These are phyloP conservation scores for Porcisia hertigi DNA, from an alignment of 208 protist genomes.

Conservation along the genomic window DNA sequence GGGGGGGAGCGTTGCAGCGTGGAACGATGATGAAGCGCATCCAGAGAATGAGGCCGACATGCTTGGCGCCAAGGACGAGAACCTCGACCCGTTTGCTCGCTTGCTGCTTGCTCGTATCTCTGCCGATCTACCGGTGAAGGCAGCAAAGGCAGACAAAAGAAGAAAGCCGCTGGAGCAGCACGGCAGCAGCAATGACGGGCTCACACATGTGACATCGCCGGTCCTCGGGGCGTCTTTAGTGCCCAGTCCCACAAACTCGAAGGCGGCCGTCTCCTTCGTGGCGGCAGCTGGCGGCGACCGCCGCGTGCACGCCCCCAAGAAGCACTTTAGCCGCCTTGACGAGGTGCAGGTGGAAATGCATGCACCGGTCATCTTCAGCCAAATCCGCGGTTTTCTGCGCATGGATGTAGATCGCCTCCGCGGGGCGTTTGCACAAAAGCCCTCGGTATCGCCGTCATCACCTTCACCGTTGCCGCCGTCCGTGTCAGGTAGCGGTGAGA, in stretches of 20 bases:
- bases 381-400: conserved; percentile 72
- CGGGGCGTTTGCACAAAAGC: conserved; percentile 11
- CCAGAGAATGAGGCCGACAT: conserved; percentile 13
- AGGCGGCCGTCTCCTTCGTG: conserved; percentile 20
- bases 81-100: conserved; percentile 32
- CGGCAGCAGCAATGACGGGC: conserved; percentile 8
- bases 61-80: conserved; percentile 18
- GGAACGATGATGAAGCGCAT: conserved; percentile 3
- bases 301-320: conserved; percentile 27
- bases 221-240: background rate
- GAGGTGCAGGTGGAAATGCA: conserved; percentile 72
- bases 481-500: background rate
- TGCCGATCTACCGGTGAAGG: conserved; percentile 9
- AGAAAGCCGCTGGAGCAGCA: conserved; percentile 2
- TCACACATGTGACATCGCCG: background rate
- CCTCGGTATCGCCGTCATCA: background rate
- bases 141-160: conserved; percentile 21
- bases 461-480: background rate
- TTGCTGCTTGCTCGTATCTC: conserved; percentile 31
- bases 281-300: conserved; percentile 22
- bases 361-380: conserved; percentile 78
- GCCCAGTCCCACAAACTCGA: conserved; percentile 13
- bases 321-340: conserved; percentile 55
- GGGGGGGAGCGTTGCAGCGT: background rate
- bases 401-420: conserved; percentile 62